phyloP scores from a whole-genome alignment of 148 eudicot genomes.

The Vaccinium macrocarpon region DNA sequence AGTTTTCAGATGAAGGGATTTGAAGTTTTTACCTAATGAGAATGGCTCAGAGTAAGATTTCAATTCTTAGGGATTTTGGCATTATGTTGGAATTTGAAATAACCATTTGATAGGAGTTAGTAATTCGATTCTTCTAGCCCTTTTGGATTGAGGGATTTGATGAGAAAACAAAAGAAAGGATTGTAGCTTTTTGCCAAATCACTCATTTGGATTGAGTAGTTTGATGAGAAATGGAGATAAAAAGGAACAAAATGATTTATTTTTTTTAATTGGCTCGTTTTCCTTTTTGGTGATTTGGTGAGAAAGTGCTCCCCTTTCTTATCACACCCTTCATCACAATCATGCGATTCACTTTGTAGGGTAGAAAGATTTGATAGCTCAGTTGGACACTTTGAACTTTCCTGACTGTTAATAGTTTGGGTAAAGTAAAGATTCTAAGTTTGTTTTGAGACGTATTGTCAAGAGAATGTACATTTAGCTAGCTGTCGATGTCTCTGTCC shows the following conservation, averaged over 20 bases:
- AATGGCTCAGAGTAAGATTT: background rate
- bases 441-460: background rate
- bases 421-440: background rate
- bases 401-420: too few species aligned
- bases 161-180: too few species aligned
- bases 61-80: background rate
- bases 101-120: background rate
- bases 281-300: too few species aligned
- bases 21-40: background rate
- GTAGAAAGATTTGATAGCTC: background rate
- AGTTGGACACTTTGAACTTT: background rate
- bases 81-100: background rate
- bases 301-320: too few species aligned
- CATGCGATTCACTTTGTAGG: background rate
- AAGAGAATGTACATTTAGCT: background rate
- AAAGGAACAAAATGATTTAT: too few species aligned
- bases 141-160: too few species aligned
- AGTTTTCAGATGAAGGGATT: too few species aligned
- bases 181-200: too few species aligned
- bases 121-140: background rate
- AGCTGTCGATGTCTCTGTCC: background rate
- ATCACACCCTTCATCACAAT: too few species aligned
- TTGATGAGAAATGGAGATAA: too few species aligned
- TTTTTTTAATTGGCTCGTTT: too few species aligned
- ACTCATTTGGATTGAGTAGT: too few species aligned